Percentiles rank a stretch among this genome's conserved stretches.
Conservation (phyloP, 2,329 filamentous ascomycete species). For the Fusarium setosum region DNA sequence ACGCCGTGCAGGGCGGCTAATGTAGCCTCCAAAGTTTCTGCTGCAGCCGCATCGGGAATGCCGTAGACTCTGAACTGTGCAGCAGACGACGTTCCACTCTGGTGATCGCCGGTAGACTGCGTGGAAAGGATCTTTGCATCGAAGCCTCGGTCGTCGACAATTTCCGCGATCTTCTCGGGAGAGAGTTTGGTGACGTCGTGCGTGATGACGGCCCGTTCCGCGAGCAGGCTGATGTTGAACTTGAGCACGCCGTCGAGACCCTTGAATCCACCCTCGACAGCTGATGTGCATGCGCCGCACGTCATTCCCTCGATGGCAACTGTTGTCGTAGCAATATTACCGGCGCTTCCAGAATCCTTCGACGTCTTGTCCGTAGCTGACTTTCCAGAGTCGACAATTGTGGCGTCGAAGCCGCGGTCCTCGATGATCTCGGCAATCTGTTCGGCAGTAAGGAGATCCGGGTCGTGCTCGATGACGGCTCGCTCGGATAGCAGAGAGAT, state of each 20-base stretch:
- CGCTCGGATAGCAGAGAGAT: constrained; percentile 87
- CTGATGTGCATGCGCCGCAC: constrained; percentile 94
- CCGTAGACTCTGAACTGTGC: constrained; percentile 90
- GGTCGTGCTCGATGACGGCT: constrained; percentile 86
- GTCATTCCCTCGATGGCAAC: constrained; percentile 97
- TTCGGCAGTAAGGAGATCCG: constrained; percentile 61
- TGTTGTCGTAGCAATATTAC: constrained; percentile 76
- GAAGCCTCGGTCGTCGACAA: constrained; percentile 91
- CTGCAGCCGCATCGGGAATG: constrained; percentile 76
- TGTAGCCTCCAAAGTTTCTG: constrained; percentile 75
- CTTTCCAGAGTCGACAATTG: constrained; percentile 77
- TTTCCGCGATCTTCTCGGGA: constrained; percentile 79
- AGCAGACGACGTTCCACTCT: constrained; percentile 66
- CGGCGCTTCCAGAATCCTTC: constrained; percentile 46
- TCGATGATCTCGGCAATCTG: constrained; percentile 71
- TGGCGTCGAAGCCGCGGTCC: constrained; percentile 83
- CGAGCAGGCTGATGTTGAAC: constrained; percentile 95
- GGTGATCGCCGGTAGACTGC: constrained; percentile 67
- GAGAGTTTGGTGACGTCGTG: constrained; percentile 81
- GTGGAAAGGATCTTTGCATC: constrained; percentile 87
- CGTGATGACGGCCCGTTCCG: constrained; percentile 88
- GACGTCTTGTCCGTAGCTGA: constrained; percentile 44
- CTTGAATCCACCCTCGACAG: constrained; percentile 85
- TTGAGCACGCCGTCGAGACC: constrained; percentile 81
- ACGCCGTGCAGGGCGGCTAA: constrained; percentile 77